Base-by-base conservation (phyloP, 495 filamentous ascomycete genomes). In the Podospora pseudoanserina region DNA sequence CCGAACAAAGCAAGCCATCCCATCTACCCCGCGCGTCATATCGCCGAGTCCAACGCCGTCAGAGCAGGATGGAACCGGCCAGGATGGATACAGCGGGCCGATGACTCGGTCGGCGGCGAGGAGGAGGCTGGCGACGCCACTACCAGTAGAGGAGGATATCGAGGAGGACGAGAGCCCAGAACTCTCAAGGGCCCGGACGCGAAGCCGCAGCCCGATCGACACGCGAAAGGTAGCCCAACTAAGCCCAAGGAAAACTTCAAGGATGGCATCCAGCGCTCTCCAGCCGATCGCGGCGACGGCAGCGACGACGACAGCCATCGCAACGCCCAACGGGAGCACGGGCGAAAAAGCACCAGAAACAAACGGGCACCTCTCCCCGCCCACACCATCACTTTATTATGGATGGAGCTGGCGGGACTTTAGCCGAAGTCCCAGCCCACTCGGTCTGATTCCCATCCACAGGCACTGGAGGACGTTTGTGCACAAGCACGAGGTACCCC, bases 401-500 rank as follows among this genome's bases (percentile, higher is more conserved):
- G 84, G 81, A 30, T 88, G 89, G 76, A 87, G 82, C 73, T 94
- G 91, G 89, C 86, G 90, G 49, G 89, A 91, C 72, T 81, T 97
- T 72, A 96, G 92, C 65, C 86, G 95, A 68, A 94, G 91, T 65
- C 95, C 95, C 2, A 93, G 90, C 66, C 95, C 95, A 4, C 84
- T 99, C 16, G 95, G 96, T 20, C 86, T 99, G 5, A 99, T 99
- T 68, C 95, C 95, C 26, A 93, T 98, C 72, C 95, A 99, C 76
- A 83, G 86, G 60, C 84, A 87, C 71, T 93, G 89, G 83, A 81
- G 88, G 67, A 85, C 81, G 5, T 88, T 93, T 66, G 88, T 91
- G 72, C 90, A 93, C 80, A 86, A 86, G 68, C 90, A 93, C 73
- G 90, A 93, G 75, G 86, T 93, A 34, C 90, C 90, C 27, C 86